Evolutionary conservation across 1,284 basidiomycete species (phyloP), one percentile per base, ranked within the genome.

Genomic region (Rugosomyces carneus): DNA sequence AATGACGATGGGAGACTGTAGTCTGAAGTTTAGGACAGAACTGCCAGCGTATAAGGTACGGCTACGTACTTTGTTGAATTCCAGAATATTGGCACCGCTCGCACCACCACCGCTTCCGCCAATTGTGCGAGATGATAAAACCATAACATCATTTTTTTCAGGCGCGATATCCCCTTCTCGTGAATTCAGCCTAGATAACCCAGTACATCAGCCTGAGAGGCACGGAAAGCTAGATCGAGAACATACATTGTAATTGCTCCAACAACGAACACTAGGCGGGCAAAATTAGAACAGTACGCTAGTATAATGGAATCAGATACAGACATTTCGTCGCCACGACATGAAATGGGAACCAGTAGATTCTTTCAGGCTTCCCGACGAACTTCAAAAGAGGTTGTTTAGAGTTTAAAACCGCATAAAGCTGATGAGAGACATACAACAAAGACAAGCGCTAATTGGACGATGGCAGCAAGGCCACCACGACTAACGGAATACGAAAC

Each of bases 311-410:
- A 26, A 27, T 13, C 15, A 13, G 23, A 42, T 19, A 41, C 44
- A 10, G 5, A 53, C 52, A 32, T 32, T 53, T 53, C 8, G 40
- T 44, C 2, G 52, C 45, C 13, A 37, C 44, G 4, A 47, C 32
- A 1, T 53, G 45, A 37, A 53, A 53, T 6, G 52, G 52, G 24
- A 53, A 37, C 52, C 52, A 53, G 40, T 53, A 53, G 18, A 51
- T 51, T 18, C 23, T 51, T 18, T 42, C 37, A 3, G 52, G 32
- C 5, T 20, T 41, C 6, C 37, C 47, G 16, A 53, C 26, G 24
- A 51, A 53, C 50, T 52, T 34, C 31, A 15, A n/a, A 20, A 27
- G 10, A 11, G 19, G 4, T 8, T 13, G n/a, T n/a, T 23, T 10
- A n/a, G 16, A n/a, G 2, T 19, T 2, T 11, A 37, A 10, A 18